These are phyloP conservation scores for Fistulifera solaris DNA, from an alignment of 108 stramenopile species.

Conservation along the genomic window DNA sequence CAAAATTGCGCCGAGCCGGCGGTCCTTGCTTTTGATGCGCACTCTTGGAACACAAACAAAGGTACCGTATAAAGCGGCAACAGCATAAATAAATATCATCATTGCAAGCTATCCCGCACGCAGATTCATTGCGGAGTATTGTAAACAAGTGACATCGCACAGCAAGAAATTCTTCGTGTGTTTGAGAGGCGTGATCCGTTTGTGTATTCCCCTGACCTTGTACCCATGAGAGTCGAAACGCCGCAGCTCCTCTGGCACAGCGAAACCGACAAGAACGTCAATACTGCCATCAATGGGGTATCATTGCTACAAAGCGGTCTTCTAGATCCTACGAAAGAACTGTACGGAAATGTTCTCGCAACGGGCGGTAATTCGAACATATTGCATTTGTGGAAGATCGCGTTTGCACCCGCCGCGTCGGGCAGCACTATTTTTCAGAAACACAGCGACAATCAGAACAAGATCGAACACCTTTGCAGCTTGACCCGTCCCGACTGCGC, in stretches of 20 bases:
- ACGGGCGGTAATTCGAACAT: constrained; percentile 81
- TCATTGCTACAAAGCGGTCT: constrained; percentile 32
- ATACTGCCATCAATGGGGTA: constrained; percentile 73
- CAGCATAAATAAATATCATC: no score
- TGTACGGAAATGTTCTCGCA: constrained; percentile 47
- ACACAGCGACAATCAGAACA: constrained; percentile 3
- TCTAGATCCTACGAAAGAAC: constrained; percentile 13
- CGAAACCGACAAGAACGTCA: constrained; percentile 73
- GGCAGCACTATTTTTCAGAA: constrained; percentile 3
- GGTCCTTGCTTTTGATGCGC: no score
- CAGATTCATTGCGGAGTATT: no score
- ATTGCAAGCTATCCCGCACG: no score
- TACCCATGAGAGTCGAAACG: constrained; percentile 95
- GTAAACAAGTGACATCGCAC: no score
- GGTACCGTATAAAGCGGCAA: no score
- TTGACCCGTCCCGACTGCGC: constrained; percentile 51
- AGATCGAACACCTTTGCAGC: constrained; percentile 53
- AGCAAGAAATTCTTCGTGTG: no score
- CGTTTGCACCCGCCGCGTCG: constrained; percentile 8
- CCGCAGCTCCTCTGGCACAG: constrained; percentile 91
- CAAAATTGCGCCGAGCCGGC: no score
- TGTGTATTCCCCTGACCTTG: no score
- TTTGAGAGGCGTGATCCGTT: no score
- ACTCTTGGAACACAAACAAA: no score
- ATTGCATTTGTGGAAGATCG: constrained; percentile 73